phyloP scores from a whole-genome alignment of 768 basidiomycete genomes.

The Daedalea quercina region DNA sequence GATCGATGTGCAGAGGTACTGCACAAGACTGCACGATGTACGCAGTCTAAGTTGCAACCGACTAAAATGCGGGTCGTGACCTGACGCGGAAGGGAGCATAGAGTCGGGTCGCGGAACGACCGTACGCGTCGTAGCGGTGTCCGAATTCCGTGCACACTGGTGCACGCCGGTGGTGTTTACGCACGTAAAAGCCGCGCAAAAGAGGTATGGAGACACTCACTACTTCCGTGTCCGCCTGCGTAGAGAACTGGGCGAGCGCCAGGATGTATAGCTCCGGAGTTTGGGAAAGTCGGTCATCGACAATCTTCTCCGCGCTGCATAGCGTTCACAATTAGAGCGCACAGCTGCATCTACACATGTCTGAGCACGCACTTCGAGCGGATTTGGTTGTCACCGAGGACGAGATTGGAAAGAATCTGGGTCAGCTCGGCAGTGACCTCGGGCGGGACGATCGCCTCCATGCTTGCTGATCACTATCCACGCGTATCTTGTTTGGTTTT shows the following conservation, averaged over 20 bases:
- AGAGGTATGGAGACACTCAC: constrained; percentile 34
- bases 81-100: no score
- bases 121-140: no score
- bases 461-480: neutral
- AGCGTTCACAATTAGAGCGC: neutral
- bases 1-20: no score
- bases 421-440: constrained; percentile 74
- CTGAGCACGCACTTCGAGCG: constrained; percentile 48
- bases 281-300: constrained; percentile 72
- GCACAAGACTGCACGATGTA: no score
- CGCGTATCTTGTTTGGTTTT: no score
- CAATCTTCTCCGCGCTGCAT: constrained; percentile 67
- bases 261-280: constrained; percentile 77
- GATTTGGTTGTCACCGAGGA: constrained; percentile 79
- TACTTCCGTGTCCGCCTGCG: constrained; percentile 72
- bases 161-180: no score
- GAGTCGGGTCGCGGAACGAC: no score
- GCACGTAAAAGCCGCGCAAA: no score
- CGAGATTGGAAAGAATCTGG: constrained; percentile 80
- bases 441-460: constrained; percentile 37
- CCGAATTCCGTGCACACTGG: no score
- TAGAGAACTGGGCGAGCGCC: constrained; percentile 73
- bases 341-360: neutral
- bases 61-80: no score
- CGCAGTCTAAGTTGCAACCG: no score